Conservation (phyloP, 257 asterid genomes). For the Solanum neorickii region DNA sequence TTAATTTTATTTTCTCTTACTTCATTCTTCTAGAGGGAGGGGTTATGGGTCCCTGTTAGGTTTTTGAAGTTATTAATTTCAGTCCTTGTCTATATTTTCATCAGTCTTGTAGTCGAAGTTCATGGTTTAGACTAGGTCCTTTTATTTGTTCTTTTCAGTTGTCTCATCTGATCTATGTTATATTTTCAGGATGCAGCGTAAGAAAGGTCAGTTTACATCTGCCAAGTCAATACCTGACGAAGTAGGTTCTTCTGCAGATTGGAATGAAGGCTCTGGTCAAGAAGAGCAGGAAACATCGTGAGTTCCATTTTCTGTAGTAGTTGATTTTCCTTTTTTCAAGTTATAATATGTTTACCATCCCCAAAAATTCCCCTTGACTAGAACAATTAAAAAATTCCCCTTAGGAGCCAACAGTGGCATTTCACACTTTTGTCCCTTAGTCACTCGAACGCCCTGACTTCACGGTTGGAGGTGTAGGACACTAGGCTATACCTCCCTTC, state of each 20-base stretch:
- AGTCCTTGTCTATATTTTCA: neutral
- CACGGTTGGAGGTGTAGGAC: neutral
- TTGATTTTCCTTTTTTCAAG: neutral
- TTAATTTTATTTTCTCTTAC: neutral
- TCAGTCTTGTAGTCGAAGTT: neutral
- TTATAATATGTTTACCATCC: neutral
- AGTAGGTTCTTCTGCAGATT: constrained; percentile 76
- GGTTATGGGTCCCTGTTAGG: neutral
- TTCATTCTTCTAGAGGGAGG: neutral
- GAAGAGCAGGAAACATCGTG: constrained; percentile 91
- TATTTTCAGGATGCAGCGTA: constrained; percentile 87
- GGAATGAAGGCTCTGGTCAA: constrained; percentile 47
- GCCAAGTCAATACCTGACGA: constrained; percentile 69
- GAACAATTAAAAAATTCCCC: neutral
- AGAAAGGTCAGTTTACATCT: constrained; percentile 97
- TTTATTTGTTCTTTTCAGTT: neutral
- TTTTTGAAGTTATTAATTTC: neutral
- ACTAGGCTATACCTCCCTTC: neutral
- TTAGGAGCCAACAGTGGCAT: neutral
- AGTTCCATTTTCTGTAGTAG: constrained; percentile 12
- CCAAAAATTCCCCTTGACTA: neutral
- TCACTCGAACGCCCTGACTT: neutral
- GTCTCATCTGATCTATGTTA: neutral
- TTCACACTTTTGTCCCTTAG: neutral
- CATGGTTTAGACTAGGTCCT: neutral